Evolutionary conservation across 257 asterid genomes (phyloP).

Genomic region (Solanum clarkiae): DNA sequence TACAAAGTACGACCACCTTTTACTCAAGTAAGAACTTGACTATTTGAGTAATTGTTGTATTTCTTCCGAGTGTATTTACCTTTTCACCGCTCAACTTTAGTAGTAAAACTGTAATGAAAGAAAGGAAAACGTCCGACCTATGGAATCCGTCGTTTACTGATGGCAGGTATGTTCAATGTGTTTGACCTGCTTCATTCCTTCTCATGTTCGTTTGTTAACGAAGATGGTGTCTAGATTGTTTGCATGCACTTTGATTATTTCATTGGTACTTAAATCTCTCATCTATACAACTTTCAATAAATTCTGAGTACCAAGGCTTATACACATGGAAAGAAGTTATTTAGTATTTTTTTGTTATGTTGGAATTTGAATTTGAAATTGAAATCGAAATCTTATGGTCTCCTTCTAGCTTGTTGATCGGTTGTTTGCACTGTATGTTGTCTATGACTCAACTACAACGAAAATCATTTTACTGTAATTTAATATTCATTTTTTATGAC

Average conservation of each 20-base stretch:
- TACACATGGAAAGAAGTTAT: not conserved
- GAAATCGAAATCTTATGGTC: too few species aligned
- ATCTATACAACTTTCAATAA: not conserved
- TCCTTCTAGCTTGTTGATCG: not conserved
- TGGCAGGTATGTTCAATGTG: not conserved
- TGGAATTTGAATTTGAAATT: not conserved
- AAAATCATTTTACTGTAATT: not conserved
- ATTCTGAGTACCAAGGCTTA: not conserved
- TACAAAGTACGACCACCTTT: too few species aligned
- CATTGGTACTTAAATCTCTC: not conserved
- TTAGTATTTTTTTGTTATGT: not conserved
- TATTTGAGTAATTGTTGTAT: not conserved
- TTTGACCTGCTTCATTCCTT: not conserved
- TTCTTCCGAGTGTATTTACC: not conserved
- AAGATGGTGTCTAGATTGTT: not conserved
- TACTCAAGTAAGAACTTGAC: not conserved
- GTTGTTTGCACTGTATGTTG: not conserved
- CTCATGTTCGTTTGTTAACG: not conserved
- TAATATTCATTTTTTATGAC: not conserved
- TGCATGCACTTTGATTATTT: not conserved
- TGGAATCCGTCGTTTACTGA: not conserved
- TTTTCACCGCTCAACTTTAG: not conserved
- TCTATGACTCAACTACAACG: not conserved
- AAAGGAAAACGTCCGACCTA: not conserved
- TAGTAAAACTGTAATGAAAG: not conserved